Evolutionary conservation across 768 basidiomycete species (phyloP), one percentile per base, ranked within the genome.

Genomic region (Calocybe gangraenosa): DNA sequence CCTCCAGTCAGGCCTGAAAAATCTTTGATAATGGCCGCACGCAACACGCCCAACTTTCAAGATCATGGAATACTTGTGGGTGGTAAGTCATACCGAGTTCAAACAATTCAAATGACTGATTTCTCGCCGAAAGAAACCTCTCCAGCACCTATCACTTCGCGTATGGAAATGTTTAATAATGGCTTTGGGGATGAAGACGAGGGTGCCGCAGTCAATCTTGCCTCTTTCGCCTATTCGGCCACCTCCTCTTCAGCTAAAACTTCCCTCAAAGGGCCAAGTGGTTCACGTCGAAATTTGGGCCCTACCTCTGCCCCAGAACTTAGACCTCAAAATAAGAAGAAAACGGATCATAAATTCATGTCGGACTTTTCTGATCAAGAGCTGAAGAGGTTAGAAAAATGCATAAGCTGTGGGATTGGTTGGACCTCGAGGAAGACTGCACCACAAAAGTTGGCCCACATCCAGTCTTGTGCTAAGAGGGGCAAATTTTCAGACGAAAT

Each of bases 371-470:
- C 76, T 0, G 72, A 76, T 34, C 44, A 62, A 2, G 68, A 83
- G 19, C 58, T 87, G 3, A 57, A 58, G 1, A 71, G 58, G 19
- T 57, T 90, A 1, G 59, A 65, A 9, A 77, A 67, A 53, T 91
- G 88, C 53, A 68, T 88, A 35, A 70, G 74, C 30, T 91, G 88
- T 52, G 76, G 79, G 18, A 57, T 73, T 11, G 62, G 62, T 1
- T 92, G 89, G 89, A 91, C 85, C 3, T 65, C 77, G 10, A 72
- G 75, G 43, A 92, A 92, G 60, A 75, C 75, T 3, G 65, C 65
- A 9, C 51, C 63, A 14, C 79, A 83, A 55, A 92, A 92, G 60
- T 61, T 76, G 58, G 52, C 70, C 2, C 90, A 92, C 57, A 76
- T 92, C 32, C 70, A 71, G 39, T 65, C 69, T 5, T 92, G 90